Evolutionary conservation across 225 moss, liverwort and hornwort genomes (phyloP), one percentile per base, ranked within the genome.

Genomic region (Pseudisothecium myosuroides): DNA sequence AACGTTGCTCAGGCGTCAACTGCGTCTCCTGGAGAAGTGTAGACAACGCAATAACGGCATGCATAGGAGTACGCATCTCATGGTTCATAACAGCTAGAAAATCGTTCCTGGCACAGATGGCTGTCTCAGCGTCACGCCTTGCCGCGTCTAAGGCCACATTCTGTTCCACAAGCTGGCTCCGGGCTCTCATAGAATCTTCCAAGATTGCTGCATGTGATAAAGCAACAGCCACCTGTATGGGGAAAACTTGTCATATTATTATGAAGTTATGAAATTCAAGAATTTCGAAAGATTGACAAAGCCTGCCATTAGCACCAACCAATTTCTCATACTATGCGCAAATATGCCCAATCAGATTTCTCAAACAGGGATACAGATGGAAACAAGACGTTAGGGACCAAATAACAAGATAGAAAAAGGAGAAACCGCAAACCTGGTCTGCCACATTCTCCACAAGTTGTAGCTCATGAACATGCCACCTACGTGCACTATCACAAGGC

Each of bases 61-160:
- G 94, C 95, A 95, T 89, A 39, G 95, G 95, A 83, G 95, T 94
- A 54, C 95, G 92, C 95, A 95, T 95, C 81, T 94, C 94, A 85
- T 94, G 81, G 68, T 93, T 94, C 95, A 95, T 94, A 32, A 94
- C 94, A 88, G 94, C 95, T 64, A 95, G 80, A 82, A 94, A 95
- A 86, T 95, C 95, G 83, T 95, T 95, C 71, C 94, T 91, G 47
- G 95, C 94, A 85, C 92, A 93, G 72, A 95, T 95, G 67, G 95
- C 94, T 49, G 93, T 93, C 93, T 94, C 95, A 54, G 92, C 93
- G 43, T 93, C 92, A 82, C 91, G 92, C 85, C 94, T 91, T 41
- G 94, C 94, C 88, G 87, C 76, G 77, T 93, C 94, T 79, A 95
- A 83, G 83, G 94, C 93, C 68, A 92, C 89, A 86, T 95, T 95